These are phyloP conservation scores for Boletus edulis DNA, from an alignment of 768 basidiomycete species.

Conservation along the genomic window DNA sequence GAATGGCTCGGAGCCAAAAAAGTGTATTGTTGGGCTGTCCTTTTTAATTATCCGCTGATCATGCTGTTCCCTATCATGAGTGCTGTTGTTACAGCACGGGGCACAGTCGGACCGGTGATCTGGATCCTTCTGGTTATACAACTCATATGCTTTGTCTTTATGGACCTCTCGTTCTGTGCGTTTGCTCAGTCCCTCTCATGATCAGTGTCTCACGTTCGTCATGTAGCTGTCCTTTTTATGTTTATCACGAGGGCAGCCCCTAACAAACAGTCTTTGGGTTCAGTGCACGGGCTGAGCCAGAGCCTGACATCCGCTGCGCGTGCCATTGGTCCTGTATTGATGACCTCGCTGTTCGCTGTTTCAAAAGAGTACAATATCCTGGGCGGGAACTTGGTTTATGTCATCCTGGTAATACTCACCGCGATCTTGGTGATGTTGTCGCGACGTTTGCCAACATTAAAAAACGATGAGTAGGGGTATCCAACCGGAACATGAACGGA, in stretches of 20 bases:
- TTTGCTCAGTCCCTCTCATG: not conserved
- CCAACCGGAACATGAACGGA: too few species aligned
- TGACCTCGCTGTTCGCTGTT: constrained; percentile 49
- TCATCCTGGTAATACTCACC: constrained; percentile 34
- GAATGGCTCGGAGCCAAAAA: constrained; percentile 25
- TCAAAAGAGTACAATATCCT: constrained; percentile 48
- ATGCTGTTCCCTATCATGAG: constrained; percentile 46
- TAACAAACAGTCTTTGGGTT: constrained; percentile 50
- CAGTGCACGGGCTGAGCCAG: constrained; percentile 57
- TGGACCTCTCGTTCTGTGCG: constrained; percentile 41
- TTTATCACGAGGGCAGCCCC: constrained; percentile 53
- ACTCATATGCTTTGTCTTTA: constrained; percentile 26
- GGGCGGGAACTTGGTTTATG: constrained; percentile 52
- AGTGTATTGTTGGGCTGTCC: constrained; percentile 39
- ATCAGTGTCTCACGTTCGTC: not conserved
- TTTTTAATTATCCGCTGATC: constrained; percentile 37
- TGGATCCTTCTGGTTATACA: constrained; percentile 37
- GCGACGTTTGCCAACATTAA: constrained; percentile 19
- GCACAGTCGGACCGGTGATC: constrained; percentile 33
- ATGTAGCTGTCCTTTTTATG: constrained; percentile 46
- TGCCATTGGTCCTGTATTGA: constrained; percentile 47
- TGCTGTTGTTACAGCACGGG: constrained; percentile 31
- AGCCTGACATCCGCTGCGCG: constrained; percentile 43
- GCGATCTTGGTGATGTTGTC: constrained; percentile 23
- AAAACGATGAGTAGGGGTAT: constrained; percentile 8